Base-by-base conservation (phyloP, 257 asterid species). In the Cruciata laevipes region DNA sequence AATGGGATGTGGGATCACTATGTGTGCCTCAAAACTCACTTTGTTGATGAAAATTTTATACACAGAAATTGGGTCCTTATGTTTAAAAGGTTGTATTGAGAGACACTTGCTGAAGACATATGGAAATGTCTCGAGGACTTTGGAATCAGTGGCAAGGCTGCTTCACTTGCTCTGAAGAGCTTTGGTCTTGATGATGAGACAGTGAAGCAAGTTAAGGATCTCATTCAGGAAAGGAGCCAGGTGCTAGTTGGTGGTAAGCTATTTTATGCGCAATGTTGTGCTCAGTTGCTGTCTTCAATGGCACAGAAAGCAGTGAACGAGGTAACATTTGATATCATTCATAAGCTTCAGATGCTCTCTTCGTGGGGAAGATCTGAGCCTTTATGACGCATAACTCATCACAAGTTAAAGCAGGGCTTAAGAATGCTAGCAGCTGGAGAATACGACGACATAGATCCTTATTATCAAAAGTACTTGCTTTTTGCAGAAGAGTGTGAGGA, bases 381-480 rank as follows among this genome's bases (percentile, higher is more conserved):
- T 3, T 27, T 5, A 55, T 55, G 60, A 13, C 27, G 27, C 25
- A 55, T 55, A n/a, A 23, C 60, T 6, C 23, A 55, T 23, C 25
- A 55, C 14, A 55, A n/a, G 11, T 18, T 55, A 55, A 55, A 55
- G 60, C 10, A 55, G 60, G 60, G 25, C 10, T 55, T 55, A 1
- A n/a, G 13, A 55, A 55, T 55, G 60, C 27, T 18, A 23, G 60
- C 60, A 55, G 7, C 1, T 14, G 60, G 10, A 3, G 60, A n/a
- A 55, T 6, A 5, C 4, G 27, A 55, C 3, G 13, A 35, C 38
- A 0, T 20, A 23, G 27, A n/a, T 5, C 35, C 69, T 64, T 51
- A 9, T 61, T 25, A 31, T 69, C 23, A 63, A 55, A 27, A 76
- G 75, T 56, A 67, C 68, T 20, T 60, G 61, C 53, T 65, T 57